A percentile compares a stretch with the other conserved stretches of the same genome.
Evolutionary conservation across 73 alveolate species (phyloP).

Genomic region (Chromera velia): DNA sequence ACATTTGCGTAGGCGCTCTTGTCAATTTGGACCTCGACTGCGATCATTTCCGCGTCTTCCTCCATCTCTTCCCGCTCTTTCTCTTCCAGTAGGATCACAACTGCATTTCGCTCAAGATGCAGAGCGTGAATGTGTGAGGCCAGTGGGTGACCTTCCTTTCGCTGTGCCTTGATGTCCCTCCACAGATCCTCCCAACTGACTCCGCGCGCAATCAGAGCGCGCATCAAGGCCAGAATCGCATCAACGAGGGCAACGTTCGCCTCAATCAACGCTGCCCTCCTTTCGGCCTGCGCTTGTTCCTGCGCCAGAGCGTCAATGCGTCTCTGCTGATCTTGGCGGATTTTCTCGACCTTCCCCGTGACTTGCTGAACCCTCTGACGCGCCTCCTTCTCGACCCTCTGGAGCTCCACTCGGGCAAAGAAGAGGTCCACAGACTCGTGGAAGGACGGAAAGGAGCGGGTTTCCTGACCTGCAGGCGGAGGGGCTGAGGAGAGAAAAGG

Average conservation of each 20-base stretch:
- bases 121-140: constrained; percentile 62
- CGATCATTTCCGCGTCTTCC: constrained; percentile 16
- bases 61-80: constrained; percentile 39
- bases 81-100: constrained; percentile 53
- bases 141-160: constrained; percentile 70
- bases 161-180: constrained; percentile 75
- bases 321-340: constrained; percentile 65
- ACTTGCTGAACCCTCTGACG: constrained; percentile 41
- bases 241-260: constrained; percentile 56
- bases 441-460: not conserved
- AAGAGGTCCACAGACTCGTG: constrained; percentile 15
- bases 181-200: constrained; percentile 68
- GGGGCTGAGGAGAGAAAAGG: not conserved
- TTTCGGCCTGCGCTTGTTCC: constrained; percentile 60
- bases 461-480: not conserved
- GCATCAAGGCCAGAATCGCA: constrained; percentile 61
- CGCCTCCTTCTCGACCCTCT: constrained; percentile 1
- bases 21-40: constrained; percentile 54
- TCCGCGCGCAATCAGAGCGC: constrained; percentile 56
- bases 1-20: constrained; percentile 67
- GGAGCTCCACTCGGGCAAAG: constrained; percentile 6
- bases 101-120: constrained; percentile 57
- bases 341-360: constrained; percentile 68
- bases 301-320: constrained; percentile 60
- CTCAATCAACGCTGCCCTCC: constrained; percentile 67